Evolutionary conservation across 1,284 basidiomycete species (phyloP).

Genomic region (Microbotryum lychnidis-dioicae): DNA sequence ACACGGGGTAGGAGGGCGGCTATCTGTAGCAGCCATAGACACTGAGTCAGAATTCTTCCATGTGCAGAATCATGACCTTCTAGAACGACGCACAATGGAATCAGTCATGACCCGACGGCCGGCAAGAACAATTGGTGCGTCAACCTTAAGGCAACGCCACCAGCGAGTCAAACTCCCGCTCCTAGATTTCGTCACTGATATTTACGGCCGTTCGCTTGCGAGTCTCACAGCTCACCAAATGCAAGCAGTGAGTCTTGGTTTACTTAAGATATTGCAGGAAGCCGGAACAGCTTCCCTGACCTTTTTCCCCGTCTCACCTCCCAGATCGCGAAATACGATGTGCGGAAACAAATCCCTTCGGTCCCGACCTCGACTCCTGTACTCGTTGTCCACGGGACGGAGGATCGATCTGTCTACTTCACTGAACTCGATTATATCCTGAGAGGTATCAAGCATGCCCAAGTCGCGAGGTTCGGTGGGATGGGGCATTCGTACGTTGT

Average conservation of each 20-base stretch:
- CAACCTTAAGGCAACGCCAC: too few relatives aligned
- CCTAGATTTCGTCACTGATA: background rate
- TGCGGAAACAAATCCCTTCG: constrained; percentile 10
- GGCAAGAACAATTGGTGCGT: constrained; percentile 13
- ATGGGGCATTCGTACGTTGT: constrained; percentile 21
- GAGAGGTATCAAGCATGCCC: constrained; percentile 17
- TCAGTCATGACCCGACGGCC: constrained; percentile 10
- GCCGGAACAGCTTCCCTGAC: background rate
- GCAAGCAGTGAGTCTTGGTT: constrained; percentile 3
- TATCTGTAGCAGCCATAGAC: too few relatives aligned
- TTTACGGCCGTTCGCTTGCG: background rate
- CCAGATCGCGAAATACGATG: constrained; percentile 27
- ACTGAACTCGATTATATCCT: constrained; percentile 25
- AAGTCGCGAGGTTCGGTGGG: constrained; percentile 15
- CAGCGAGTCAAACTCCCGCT: too few relatives aligned
- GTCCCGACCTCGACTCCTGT: constrained; percentile 19
- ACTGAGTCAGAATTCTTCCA: background rate
- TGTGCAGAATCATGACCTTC: constrained; percentile 8
- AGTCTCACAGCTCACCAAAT: constrained; percentile 12
- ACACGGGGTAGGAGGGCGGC: too few relatives aligned
- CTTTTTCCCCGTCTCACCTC: background rate
- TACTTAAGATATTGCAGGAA: background rate
- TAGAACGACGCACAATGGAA: constrained; percentile 11
- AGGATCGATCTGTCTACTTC: constrained; percentile 29
- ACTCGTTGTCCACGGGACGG: constrained; percentile 21